Percentiles rank a stretch among this genome's conserved stretches.
Evolutionary conservation across 768 basidiomycete genomes (phyloP).

Genomic region (Panaeolus cyanescens): DNA sequence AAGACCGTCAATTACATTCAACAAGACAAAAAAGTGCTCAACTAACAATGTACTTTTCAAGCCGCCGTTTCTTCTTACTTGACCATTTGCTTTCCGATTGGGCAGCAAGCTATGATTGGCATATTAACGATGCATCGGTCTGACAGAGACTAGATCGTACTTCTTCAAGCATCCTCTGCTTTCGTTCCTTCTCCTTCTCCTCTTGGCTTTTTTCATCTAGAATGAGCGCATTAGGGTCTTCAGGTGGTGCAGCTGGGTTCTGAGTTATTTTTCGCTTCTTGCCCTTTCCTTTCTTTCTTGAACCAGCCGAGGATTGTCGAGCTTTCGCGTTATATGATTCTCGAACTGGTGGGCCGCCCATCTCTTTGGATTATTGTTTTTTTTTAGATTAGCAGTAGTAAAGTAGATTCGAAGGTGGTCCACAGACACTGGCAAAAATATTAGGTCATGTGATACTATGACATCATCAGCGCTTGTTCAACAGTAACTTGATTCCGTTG

Average conservation of each 20-base stretch:
- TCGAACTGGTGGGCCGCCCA: slow-evolving; percentile 26
- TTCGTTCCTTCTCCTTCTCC: slow-evolving; percentile 60
- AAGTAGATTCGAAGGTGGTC: too few relatives aligned
- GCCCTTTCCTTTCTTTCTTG: slow-evolving; percentile 63
- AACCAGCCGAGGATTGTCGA: slow-evolving; percentile 59
- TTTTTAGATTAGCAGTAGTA: too few relatives aligned
- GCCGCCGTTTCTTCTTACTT: slow-evolving; percentile 81
- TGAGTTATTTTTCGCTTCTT: slow-evolving; percentile 24
- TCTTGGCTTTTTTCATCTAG: slow-evolving; percentile 59
- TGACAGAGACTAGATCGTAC: slow-evolving; percentile 32
- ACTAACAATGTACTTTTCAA: slow-evolving; percentile 91
- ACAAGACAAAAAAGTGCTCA: neutral
- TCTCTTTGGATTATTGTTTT: slow-evolving; percentile 2
- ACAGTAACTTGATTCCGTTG: too few relatives aligned
- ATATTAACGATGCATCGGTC: slow-evolving; percentile 6
- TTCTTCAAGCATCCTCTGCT: slow-evolving; percentile 62
- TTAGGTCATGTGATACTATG: neutral
- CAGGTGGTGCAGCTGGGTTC: slow-evolving; percentile 21
- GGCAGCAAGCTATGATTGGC: slow-evolving; percentile 37
- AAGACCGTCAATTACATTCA: slow-evolving; percentile 3
- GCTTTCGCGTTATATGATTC: slow-evolving; percentile 66
- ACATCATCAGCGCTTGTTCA: neutral
- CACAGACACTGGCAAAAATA: neutral
- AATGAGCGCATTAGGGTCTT: slow-evolving; percentile 61
- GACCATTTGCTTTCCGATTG: slow-evolving; percentile 75